A percentile compares a stretch with the other conserved stretches of the same genome.
These are phyloP conservation scores for Phytophthora kernoviae DNA, from an alignment of 352 stramenopile genomes.

Conservation along the genomic window DNA sequence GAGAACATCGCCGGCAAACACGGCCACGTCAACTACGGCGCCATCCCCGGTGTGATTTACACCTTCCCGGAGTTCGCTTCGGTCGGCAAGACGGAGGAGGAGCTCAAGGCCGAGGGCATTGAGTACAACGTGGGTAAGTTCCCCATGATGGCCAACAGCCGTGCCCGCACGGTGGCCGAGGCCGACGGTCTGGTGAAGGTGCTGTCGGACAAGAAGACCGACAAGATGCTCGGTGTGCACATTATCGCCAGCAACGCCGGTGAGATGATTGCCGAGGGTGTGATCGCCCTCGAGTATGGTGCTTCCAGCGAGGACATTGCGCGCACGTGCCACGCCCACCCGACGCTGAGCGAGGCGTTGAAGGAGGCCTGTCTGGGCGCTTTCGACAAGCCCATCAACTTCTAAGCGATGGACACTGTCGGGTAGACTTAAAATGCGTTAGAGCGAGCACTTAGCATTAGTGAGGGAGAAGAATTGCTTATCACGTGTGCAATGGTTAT, in stretches of 20 bases:
- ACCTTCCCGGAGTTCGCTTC: constrained; percentile 96
- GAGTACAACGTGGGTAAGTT: constrained; percentile 98
- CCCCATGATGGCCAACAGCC: constrained; percentile 97
- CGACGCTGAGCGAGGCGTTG: constrained; percentile 98
- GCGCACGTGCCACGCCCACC: constrained; percentile 98
- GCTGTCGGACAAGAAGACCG: constrained; percentile 96
- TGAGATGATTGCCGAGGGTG: constrained; percentile 99
- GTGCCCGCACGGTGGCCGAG: constrained; percentile 93
- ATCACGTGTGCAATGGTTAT: constrained; percentile 34
- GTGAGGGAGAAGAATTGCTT: constrained; percentile 18
- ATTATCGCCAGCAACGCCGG: constrained; percentile 99
- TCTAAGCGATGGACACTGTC: constrained; percentile 80
- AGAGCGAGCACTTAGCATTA: constrained; percentile 14
- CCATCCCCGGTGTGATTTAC: constrained; percentile 99
- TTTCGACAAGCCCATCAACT: constrained; percentile 99
- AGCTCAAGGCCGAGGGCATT: constrained; percentile 95
- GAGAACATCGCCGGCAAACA: constrained; percentile 97
- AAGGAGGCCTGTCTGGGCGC: constrained; percentile 99
- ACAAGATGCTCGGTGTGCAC: constrained; percentile 98
- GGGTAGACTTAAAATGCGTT: constrained; percentile 11
- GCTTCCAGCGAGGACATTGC: constrained; percentile 98
- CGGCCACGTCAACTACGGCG: constrained; percentile 99
- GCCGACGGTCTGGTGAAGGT: constrained; percentile 98
- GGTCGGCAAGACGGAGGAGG: constrained; percentile 98
- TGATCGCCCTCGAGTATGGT: constrained; percentile 99